Base-by-base conservation (phyloP, 2,329 filamentous ascomycete species). In the Stagonosporopsis cucurbitacearum region DNA sequence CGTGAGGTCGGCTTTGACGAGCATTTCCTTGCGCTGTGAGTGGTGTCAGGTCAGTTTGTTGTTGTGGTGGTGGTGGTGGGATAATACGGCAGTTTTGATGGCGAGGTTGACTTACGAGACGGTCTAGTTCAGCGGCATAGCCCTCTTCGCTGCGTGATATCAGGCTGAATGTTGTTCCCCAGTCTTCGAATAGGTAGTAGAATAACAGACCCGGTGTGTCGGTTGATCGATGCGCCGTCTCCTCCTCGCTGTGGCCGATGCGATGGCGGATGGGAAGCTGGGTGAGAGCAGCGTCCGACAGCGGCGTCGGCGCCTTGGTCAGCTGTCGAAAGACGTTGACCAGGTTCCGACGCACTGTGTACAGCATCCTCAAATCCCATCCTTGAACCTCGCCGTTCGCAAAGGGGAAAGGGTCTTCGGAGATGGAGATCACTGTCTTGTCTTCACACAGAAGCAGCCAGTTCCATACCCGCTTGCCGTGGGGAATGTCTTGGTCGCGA, bases 361-460 rank as follows among this genome's bases (percentile, higher is more conserved):
- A 79, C 47, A 79, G 79, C 60, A 79, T 80, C 67, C 75, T 79
- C 19, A 79, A 75, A 46, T 84, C 64, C 63, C 80, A 49, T 33
- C 67, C 58, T 20, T 75, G 74, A 15, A 79, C 54, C 72, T 69
- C 63, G 40, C 72, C 70, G 13, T 74, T 66, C 20, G 57, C 58
- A 33, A 73, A 75, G 0, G 80, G 79, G 41, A 78, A 82, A 0
- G 79, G 79, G 54, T 82, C 79, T 68, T 91, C 89, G 53, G 89
- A 85, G 36, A 92, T 84, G 0, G 88, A 88, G 49, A 92, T 82
- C 33, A 91, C 82, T 0, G 88, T 91, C 60, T 85, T 86, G 85
- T 91, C 88, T 62, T 86, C 80, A 60, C 86, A 89, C 8, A 91
- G 73, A 4, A 89, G 76, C 5, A 91, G 79, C 89, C 89, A 92